Evolutionary conservation across 2,329 filamentous ascomycete genomes (phyloP), one percentile per base, ranked within the genome.

Genomic region (Delphinella strobiligena): DNA sequence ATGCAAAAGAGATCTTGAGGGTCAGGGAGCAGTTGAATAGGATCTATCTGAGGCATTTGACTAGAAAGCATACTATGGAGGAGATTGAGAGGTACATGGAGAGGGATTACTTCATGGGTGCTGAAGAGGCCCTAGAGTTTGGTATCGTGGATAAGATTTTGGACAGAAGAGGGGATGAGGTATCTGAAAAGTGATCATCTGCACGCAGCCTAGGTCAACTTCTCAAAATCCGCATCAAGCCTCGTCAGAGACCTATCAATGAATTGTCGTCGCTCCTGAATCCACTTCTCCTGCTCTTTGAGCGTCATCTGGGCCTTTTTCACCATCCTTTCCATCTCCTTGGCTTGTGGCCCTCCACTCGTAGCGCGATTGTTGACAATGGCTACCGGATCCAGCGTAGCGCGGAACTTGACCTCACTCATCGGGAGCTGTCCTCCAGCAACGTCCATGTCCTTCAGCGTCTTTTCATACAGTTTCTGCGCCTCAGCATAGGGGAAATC

Each of bases 31-130:
- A 89, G 63, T 67, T 95, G 52, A 96, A 98, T 60, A 72, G 80
- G 63, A 96, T 98, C 43, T 95, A 95, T 59, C 75, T 80, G 58
- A 66, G 71, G 38, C 91, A 98, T 60, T 67, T 98, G 54, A 95
- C 88, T 52, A 80, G 76, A 59, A 48, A 52, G 37, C 79, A 86
- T 58, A 78, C 71, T 24, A 54, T 93, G 27, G 79, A 87, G 36
- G 82, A 93, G 54, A 82, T 98, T 54, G 89, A 91, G 61, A 85
- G 80, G 58, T 74, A 95, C 60, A 96, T 98, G 89, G 91, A 98
- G 67, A 71, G 91, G 42, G 91, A 98, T 60, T 91, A 91, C 55
- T 96, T 95, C 52, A 74, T 98, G 72, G 82, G 81, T 40, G 87
- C 88, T 0, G 68, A 85, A 34, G 88, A 98, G 66, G 91, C 91